Conservation (phyloP, 352 stramenopile genomes). For the Phytophthora quininea region DNA sequence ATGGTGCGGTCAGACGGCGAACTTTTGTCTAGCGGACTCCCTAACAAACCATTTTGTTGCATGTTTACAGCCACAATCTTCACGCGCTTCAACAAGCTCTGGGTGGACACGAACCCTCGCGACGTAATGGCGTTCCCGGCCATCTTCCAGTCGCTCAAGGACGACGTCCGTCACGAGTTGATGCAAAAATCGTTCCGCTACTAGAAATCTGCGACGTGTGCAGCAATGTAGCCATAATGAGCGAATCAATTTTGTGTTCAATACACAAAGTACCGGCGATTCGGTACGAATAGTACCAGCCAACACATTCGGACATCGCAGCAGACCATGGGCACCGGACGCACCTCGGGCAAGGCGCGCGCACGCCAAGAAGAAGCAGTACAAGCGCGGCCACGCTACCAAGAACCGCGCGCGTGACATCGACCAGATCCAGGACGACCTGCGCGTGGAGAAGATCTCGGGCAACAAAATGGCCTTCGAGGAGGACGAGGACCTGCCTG, state of each 20-base stretch:
- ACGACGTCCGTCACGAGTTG: conserved; percentile 64
- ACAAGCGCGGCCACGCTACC: conserved; percentile 85
- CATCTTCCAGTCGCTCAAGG: conserved; percentile 85
- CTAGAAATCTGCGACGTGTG: conserved; percentile 37
- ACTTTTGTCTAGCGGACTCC: neutral
- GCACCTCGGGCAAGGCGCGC: conserved; percentile 64
- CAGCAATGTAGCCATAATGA: conserved; percentile 14
- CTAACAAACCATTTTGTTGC: conserved; percentile 6
- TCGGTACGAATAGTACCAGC: neutral
- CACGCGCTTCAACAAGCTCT: conserved; percentile 84
- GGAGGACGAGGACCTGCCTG: conserved; percentile 84
- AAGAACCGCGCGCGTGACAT: conserved; percentile 83
- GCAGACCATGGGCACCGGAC: conserved; percentile 37
- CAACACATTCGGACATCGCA: conserved; percentile 7
- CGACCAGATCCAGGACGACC: conserved; percentile 90
- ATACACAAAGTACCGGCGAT: too few relatives aligned
- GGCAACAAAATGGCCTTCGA: conserved; percentile 75
- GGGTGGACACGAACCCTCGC: conserved; percentile 80
- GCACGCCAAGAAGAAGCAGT: conserved; percentile 88
- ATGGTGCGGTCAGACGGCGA: conserved; percentile 47
- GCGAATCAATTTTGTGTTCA: conserved; percentile 15
- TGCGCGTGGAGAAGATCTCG: conserved; percentile 61
- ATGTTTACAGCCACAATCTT: conserved; percentile 63
- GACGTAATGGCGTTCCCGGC: conserved; percentile 88
- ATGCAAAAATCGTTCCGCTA: conserved; percentile 68